Percentiles rank a stretch among this genome's conserved stretches.
Conservation (phyloP, 805 yeast species). For the Tetrapisispora namnaoensis region DNA sequence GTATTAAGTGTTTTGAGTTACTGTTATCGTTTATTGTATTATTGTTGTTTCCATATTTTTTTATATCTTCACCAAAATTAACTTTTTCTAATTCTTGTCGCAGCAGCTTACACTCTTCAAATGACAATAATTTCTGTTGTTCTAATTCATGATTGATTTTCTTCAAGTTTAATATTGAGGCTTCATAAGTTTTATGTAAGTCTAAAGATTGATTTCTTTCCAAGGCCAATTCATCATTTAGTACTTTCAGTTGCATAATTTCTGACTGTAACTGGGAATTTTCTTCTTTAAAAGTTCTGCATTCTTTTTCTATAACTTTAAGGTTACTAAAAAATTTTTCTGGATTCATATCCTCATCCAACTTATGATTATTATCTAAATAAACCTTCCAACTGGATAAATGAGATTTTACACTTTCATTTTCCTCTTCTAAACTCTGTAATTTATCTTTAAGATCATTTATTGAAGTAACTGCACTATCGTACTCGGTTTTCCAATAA, state of each 20-base stretch:
- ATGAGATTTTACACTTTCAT: slow-evolving; percentile 38
- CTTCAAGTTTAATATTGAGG: slow-evolving; percentile 22
- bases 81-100: slow-evolving; percentile 43
- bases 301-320: slow-evolving; percentile 18
- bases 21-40: slow-evolving; percentile 7
- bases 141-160: slow-evolving; percentile 37
- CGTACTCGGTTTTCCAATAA: slow-evolving; percentile 23
- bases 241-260: slow-evolving; percentile 16
- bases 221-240: slow-evolving; percentile 30
- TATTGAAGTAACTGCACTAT: slow-evolving; percentile 29
- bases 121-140: slow-evolving; percentile 42
- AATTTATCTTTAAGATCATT: slow-evolving; percentile 37
- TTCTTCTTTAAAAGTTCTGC: slow-evolving; percentile 29
- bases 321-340: slow-evolving; percentile 33
- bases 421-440: slow-evolving; percentile 41
- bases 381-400: slow-evolving; percentile 37
- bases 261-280: slow-evolving; percentile 21
- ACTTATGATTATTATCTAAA: slow-evolving; percentile 18
- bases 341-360: slow-evolving; percentile 33
- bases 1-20: slow-evolving; percentile 10
- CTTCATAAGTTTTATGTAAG: slow-evolving; percentile 19
- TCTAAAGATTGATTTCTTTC: slow-evolving; percentile 32
- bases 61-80: slow-evolving; percentile 8
- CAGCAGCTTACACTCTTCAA: slow-evolving; percentile 49
- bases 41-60: background rate